A percentile compares a stretch with the other conserved stretches of the same genome.
Conservation (phyloP, 495 filamentous ascomycete genomes). For the Lasiosphaeria ovina region DNA sequence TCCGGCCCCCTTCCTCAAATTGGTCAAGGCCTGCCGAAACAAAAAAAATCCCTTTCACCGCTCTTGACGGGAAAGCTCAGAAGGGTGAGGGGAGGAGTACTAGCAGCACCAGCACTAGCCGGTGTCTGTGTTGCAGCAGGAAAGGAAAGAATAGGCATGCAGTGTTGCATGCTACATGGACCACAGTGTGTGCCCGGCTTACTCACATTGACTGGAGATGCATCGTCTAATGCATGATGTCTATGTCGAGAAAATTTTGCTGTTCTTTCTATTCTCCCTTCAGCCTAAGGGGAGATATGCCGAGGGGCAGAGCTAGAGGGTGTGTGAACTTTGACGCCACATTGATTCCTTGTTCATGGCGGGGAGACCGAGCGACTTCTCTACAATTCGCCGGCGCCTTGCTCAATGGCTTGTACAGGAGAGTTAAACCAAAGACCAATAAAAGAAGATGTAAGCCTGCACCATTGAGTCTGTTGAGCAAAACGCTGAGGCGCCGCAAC, state of each 20-base stretch:
- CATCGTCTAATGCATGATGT: neutral
- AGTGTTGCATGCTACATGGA: neutral
- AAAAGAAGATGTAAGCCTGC: too few relatives aligned
- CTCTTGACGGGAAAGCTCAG: conserved; percentile 21
- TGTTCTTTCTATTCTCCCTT: neutral
- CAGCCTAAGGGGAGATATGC: too few relatives aligned
- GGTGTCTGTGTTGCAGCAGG: conserved; percentile 25
- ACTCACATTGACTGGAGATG: neutral
- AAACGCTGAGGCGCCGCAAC: too few relatives aligned
- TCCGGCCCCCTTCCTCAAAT: neutral
- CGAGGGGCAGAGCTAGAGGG: too few relatives aligned
- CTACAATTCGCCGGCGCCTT: too few relatives aligned
- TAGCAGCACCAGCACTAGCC: neutral
- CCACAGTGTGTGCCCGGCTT: conserved; percentile 4
- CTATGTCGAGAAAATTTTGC: neutral
- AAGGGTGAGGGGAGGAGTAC: neutral
- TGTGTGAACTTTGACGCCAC: too few relatives aligned
- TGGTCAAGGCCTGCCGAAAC: neutral
- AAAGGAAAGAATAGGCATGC: conserved; percentile 4
- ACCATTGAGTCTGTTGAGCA: too few relatives aligned
- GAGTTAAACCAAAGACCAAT: too few relatives aligned
- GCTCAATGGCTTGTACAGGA: too few relatives aligned
- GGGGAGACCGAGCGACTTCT: too few relatives aligned
- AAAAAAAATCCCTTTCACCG: conserved; percentile 24
- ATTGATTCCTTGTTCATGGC: too few relatives aligned